phyloP scores from a whole-genome alignment of 139 green algal genomes.

The Dunaliella sp. region DNA sequence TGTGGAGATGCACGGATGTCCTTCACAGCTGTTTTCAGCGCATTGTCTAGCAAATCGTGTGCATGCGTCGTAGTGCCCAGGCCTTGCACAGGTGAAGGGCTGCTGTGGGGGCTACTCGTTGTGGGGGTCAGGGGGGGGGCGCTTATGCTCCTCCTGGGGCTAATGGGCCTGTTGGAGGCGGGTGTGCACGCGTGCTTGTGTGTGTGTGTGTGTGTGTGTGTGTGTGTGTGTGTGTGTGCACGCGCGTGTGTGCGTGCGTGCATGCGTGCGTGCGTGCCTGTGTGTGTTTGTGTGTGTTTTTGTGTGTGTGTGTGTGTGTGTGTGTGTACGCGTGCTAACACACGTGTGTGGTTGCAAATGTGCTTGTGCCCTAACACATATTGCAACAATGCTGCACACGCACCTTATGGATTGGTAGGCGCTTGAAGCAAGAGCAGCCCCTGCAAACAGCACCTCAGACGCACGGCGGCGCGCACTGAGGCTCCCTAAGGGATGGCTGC shows the following conservation, averaged over 20 bases:
- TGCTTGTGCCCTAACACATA: too few relatives aligned
- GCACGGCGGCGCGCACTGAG: conserved; percentile 8
- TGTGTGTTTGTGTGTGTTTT: too few relatives aligned
- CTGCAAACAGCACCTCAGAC: conserved; percentile 11
- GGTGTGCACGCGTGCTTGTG: too few relatives aligned
- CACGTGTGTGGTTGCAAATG: too few relatives aligned
- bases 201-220: too few relatives aligned
- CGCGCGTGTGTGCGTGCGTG: too few relatives aligned
- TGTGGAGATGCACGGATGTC: neutral
- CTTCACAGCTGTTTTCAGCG: neutral
- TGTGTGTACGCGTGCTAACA: too few relatives aligned
- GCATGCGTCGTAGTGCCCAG: neutral
- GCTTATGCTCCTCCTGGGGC: neutral
- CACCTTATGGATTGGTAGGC: neutral
- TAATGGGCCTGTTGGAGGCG: neutral
- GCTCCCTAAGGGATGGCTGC: conserved; percentile 7
- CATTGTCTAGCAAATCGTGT: neutral
- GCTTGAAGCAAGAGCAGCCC: neutral
- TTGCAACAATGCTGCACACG: too few relatives aligned
- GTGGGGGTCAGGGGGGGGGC: neutral
- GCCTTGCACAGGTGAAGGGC: neutral
- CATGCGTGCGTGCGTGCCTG: too few relatives aligned
- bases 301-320: too few relatives aligned
- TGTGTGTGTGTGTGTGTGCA: too few relatives aligned
- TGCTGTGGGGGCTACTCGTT: conserved; percentile 1